Conservation (phyloP, 805 yeast species). For the Candida berthetii region DNA sequence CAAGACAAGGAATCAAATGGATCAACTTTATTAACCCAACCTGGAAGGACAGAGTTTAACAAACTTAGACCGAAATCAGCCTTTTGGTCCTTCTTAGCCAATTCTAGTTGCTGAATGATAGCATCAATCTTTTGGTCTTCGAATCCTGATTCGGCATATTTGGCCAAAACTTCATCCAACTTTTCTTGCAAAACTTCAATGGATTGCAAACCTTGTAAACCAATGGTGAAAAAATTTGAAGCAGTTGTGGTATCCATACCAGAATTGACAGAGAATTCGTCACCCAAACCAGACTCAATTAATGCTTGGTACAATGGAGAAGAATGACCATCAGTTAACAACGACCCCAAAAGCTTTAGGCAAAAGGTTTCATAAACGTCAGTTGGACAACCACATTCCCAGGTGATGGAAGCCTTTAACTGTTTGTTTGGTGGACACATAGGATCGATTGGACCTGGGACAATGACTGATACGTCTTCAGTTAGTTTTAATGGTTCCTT, state of each 20-base stretch:
- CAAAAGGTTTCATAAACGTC: constrained; percentile 67
- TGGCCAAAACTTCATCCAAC: constrained; percentile 40
- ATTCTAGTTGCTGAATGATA: constrained; percentile 80
- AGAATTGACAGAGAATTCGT: constrained; percentile 81
- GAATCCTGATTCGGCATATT: constrained; percentile 39
- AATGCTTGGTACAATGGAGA: constrained; percentile 84
- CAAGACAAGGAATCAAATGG: constrained; percentile 66
- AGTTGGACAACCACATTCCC: constrained; percentile 75
- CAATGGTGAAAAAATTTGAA: constrained; percentile 72
- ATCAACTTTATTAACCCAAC: constrained; percentile 80
- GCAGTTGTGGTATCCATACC: constrained; percentile 84
- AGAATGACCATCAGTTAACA: constrained; percentile 86
- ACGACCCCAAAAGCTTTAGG: constrained; percentile 60
- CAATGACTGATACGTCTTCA: constrained; percentile 27
- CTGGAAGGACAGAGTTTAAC: constrained; percentile 67
- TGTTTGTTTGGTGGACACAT: constrained; percentile 63
- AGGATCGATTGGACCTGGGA: constrained; percentile 80
- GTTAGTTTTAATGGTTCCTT: constrained; percentile 24
- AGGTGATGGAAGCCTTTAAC: constrained; percentile 75
- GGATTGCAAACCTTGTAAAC: constrained; percentile 72
- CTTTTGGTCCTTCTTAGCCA: constrained; percentile 77
- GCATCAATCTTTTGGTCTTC: constrained; percentile 68
- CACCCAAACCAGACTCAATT: constrained; percentile 78
- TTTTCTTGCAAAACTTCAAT: constrained; percentile 37
- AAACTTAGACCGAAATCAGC: constrained; percentile 85